phyloP scores from a whole-genome alignment of 495 filamentous ascomycete genomes.

The Neurospora sp. region DNA sequence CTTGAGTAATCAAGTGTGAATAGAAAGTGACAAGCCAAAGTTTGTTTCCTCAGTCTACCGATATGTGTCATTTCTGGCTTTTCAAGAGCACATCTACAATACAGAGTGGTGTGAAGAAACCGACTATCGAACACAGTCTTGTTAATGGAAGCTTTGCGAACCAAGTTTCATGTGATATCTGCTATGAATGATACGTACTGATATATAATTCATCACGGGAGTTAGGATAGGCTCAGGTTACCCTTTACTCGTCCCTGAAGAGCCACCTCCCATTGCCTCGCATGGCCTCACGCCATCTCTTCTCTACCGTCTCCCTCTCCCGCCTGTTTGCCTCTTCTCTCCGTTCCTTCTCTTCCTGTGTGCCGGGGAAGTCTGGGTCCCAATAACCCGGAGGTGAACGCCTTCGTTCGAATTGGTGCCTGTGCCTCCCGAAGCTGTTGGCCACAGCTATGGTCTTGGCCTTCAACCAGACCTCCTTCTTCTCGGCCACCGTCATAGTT shows the following conservation, averaged over 20 bases:
- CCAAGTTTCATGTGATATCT: neutral
- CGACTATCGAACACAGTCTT: no score
- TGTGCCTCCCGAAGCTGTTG: slow-evolving; percentile 64
- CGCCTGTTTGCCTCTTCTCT: slow-evolving; percentile 48
- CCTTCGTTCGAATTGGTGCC: slow-evolving; percentile 58
- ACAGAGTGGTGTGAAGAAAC: no score
- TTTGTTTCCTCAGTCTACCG: neutral
- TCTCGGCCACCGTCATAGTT: slow-evolving; percentile 39
- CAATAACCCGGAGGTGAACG: slow-evolving; percentile 79
- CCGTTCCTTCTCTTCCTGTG: slow-evolving; percentile 61
- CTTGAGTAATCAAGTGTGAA: neutral
- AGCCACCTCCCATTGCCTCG: slow-evolving; percentile 61
- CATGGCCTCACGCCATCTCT: slow-evolving; percentile 75
- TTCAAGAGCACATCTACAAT: neutral
- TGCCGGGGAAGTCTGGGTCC: slow-evolving; percentile 77
- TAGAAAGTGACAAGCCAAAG: neutral
- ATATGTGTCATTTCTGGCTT: neutral
- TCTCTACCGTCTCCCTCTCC: slow-evolving; percentile 53
- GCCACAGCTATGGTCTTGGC: slow-evolving; percentile 60
- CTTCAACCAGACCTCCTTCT: slow-evolving; percentile 49
- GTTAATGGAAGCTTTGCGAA: neutral
- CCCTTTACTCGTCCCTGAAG: slow-evolving; percentile 64
- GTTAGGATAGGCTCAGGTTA: neutral
- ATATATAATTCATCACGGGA: neutral
- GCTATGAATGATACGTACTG: neutral